A percentile compares a stretch with the other conserved stretches of the same genome.
phyloP scores from a whole-genome alignment of 805 yeast genomes.

The Barnettozyma sucrosica region DNA sequence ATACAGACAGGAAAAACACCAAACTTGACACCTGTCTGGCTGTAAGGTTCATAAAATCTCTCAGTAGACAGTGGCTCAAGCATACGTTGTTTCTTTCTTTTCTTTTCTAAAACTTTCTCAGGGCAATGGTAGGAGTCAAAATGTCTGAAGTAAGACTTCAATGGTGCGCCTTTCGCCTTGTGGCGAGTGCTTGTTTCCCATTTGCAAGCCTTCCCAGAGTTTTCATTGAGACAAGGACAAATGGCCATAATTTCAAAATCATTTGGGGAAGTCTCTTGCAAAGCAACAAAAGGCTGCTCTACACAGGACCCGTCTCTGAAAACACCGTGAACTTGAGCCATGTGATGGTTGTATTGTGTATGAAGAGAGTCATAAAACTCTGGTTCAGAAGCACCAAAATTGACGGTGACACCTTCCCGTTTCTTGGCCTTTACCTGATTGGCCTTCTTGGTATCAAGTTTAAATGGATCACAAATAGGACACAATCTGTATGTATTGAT shows the following conservation, averaged over 20 bases:
- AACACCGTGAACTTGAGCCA: constrained; percentile 15
- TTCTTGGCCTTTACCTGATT: background rate
- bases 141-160: constrained; percentile 8
- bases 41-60: background rate
- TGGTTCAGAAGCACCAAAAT: constrained; percentile 6
- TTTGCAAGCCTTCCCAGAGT: background rate
- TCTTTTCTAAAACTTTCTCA: background rate
- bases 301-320: constrained; percentile 1
- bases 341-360: constrained; percentile 12
- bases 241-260: background rate
- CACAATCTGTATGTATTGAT: constrained; percentile 14
- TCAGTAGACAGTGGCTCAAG: background rate
- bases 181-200: constrained; percentile 4
- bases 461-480: constrained; percentile 15
- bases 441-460: background rate
- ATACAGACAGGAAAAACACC: background rate
- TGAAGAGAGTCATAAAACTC: constrained; percentile 14
- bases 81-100: background rate
- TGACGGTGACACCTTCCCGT: constrained; percentile 2
- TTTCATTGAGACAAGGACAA: constrained; percentile 1
- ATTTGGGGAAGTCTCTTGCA: background rate
- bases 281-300: background rate
- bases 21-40: background rate
- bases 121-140: background rate
- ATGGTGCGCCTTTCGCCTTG: background rate